A percentile compares a stretch with the other conserved stretches of the same genome.
These are phyloP conservation scores for Euclidium syriacum DNA, from an alignment of 345 rosid genomes.

Conservation along the genomic window DNA sequence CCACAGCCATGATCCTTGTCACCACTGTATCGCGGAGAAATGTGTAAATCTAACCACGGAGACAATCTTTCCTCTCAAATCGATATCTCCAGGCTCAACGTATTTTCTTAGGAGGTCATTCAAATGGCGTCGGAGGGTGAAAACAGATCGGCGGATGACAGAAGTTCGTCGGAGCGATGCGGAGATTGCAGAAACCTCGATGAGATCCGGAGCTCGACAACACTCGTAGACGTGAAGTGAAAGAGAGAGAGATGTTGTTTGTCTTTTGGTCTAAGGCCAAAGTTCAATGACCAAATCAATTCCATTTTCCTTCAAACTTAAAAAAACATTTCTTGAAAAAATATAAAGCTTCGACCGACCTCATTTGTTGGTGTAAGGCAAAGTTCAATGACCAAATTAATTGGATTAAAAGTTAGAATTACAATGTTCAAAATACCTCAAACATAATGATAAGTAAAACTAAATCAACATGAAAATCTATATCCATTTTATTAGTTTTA, in stretches of 20 bases:
- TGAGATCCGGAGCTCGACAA: constrained; percentile 26
- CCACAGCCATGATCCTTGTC: constrained; percentile 50
- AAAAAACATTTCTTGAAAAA: too few relatives aligned
- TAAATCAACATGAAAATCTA: too few relatives aligned
- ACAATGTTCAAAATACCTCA: too few relatives aligned
- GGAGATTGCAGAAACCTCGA: constrained; percentile 13
- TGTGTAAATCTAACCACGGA: not conserved
- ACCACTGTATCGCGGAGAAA: constrained; percentile 8
- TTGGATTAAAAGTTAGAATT: too few relatives aligned
- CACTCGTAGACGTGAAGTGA: constrained; percentile 27
- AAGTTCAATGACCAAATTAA: too few relatives aligned
- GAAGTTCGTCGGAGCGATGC: not conserved
- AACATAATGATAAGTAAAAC: too few relatives aligned
- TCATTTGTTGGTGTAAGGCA: too few relatives aligned
- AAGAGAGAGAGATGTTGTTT: constrained; percentile 12
- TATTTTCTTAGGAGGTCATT: not conserved
- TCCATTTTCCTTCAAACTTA: not conserved
- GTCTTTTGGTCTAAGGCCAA: constrained; percentile 11
- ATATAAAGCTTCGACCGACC: too few relatives aligned
- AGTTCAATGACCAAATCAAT: constrained; percentile 5
- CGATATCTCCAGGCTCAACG: not conserved
- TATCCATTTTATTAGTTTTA: too few relatives aligned
- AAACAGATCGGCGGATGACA: constrained; percentile 1
- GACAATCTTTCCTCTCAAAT: constrained; percentile 1
- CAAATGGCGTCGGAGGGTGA: not conserved